Evolutionary conservation across 495 filamentous ascomycete genomes (phyloP).

Genomic region (Xylaria grammica): DNA sequence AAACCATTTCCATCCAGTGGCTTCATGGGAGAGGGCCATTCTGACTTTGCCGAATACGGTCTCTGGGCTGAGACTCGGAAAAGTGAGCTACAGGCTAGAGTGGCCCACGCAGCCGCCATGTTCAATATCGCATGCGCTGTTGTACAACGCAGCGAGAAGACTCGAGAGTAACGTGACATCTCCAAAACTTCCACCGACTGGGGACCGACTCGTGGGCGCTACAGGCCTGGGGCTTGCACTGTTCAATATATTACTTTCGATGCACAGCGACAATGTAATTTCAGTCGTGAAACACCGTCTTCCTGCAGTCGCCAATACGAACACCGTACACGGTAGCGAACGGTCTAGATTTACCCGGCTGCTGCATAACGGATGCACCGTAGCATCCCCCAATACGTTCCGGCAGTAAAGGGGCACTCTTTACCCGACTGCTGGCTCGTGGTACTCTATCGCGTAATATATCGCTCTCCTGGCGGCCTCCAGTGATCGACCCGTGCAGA

Average conservation of each 20-base stretch:
- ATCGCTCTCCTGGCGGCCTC: conserved; percentile 3
- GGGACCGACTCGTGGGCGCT: neutral
- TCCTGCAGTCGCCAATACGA: neutral
- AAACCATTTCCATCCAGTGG: neutral
- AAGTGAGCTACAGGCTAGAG: too few relatives aligned
- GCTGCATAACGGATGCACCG: conserved; percentile 7
- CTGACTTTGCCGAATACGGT: neutral
- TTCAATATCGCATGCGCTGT: neutral
- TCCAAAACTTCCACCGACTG: neutral
- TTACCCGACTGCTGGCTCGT: neutral
- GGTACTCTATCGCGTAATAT: neutral
- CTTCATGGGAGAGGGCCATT: neutral
- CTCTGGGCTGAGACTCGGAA: neutral
- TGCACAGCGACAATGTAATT: conserved; percentile 10
- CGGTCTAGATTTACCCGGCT: conserved; percentile 20
- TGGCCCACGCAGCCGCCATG: too few relatives aligned
- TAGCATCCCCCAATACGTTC: conserved; percentile 2
- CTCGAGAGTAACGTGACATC: conserved; percentile 22
- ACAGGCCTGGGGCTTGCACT: neutral
- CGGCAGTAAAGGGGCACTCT: neutral
- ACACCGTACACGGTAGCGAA: neutral
- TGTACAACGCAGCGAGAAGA: too few relatives aligned
- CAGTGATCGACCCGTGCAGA: neutral
- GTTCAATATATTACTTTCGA: conserved; percentile 18
- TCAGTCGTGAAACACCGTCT: neutral